Evolutionary conservation across 202 grass and related monocot species (phyloP).

Genomic region (Zoysia matrella): DNA sequence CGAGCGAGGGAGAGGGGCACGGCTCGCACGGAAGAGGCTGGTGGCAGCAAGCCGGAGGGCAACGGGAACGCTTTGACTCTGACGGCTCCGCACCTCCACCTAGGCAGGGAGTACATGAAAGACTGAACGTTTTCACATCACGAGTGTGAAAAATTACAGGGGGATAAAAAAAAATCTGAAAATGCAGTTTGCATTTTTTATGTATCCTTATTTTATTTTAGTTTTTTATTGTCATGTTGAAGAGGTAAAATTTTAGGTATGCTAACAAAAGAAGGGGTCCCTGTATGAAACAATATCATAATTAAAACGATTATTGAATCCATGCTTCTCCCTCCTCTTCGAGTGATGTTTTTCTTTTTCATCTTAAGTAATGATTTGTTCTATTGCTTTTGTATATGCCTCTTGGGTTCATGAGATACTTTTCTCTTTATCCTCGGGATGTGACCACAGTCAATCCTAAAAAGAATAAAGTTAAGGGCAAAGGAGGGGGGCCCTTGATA

Average conservation of each 20-base stretch:
- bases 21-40: constrained; percentile 24
- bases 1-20: constrained; percentile 31
- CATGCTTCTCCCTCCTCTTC: background rate
- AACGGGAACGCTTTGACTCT: constrained; percentile 51
- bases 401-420: background rate
- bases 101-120: background rate
- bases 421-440: constrained; percentile 17
- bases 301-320: background rate
- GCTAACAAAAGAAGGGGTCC: background rate
- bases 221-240: too few relatives aligned
- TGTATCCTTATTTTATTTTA: too few relatives aligned
- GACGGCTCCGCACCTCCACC: constrained; percentile 29
- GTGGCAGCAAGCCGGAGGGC: constrained; percentile 34
- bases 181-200: too few relatives aligned
- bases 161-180: too few relatives aligned
- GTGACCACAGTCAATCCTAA: constrained; percentile 17
- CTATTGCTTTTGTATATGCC: background rate
- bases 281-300: background rate
- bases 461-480: constrained; percentile 30
- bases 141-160: too few relatives aligned
- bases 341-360: background rate
- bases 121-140: too few relatives aligned
- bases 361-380: background rate
- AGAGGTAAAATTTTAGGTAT: background rate
- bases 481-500: background rate